Conservation (phyloP, 495 filamentous ascomycete genomes). For the Penicillium tannophilum region DNA sequence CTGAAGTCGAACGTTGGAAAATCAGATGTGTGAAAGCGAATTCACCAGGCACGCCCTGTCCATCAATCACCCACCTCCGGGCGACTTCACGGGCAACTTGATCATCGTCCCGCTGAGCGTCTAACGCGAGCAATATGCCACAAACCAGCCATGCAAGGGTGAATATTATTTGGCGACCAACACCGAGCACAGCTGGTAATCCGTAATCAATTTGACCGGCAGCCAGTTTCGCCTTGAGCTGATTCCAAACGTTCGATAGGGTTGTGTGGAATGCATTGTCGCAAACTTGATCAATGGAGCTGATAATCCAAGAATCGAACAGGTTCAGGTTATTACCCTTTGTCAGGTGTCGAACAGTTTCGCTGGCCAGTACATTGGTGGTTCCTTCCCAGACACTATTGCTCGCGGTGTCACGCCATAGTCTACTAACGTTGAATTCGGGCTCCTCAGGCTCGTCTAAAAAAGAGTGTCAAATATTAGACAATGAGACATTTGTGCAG, state of each 20-base stretch:
- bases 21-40: conserved; percentile 35
- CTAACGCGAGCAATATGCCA: conserved; percentile 32
- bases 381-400: conserved; percentile 75
- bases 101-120: conserved; percentile 37
- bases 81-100: conserved; percentile 34
- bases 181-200: conserved; percentile 18
- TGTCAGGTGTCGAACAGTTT: conserved; percentile 57
- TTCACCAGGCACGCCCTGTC: conserved; percentile 36
- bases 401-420: conserved; percentile 65
- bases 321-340: conserved; percentile 40
- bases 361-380: conserved; percentile 65
- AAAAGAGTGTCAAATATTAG: background rate
- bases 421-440: conserved; percentile 61
- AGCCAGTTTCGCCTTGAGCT: conserved; percentile 9
- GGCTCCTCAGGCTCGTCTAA: conserved; percentile 35
- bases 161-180: conserved; percentile 35
- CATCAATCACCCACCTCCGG: conserved; percentile 36
- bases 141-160: conserved; percentile 37
- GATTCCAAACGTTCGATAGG: conserved; percentile 19
- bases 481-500: background rate
- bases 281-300: conserved; percentile 26
- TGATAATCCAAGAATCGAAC: conserved; percentile 37
- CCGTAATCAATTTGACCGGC: conserved; percentile 7
- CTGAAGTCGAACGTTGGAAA: conserved; percentile 12
- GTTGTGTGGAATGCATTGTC: conserved; percentile 9